Conservation (phyloP, 164 flowering plant genomes). For the Annona squamosa region DNA sequence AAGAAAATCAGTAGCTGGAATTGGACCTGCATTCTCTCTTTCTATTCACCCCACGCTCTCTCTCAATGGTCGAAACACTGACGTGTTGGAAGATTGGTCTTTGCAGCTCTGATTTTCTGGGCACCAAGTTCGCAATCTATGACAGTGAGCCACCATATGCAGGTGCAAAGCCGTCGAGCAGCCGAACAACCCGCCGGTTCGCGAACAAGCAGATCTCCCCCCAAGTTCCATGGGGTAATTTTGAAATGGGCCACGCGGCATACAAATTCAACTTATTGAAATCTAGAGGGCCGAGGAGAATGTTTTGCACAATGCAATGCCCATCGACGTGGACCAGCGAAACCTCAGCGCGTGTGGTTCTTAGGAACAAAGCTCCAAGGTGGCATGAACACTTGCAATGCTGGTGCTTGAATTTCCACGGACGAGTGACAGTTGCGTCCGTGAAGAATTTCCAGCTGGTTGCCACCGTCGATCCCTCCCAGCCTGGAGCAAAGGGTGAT, state of each 20-base stretch:
- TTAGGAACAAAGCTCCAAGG: constrained; percentile 81
- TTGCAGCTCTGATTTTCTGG: constrained; percentile 86
- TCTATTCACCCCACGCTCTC: background rate
- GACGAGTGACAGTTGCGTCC: constrained; percentile 92
- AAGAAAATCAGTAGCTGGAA: too few relatives aligned
- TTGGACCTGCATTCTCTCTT: background rate
- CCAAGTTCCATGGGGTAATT: constrained; percentile 71
- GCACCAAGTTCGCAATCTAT: constrained; percentile 74
- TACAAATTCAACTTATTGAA: constrained; percentile 83
- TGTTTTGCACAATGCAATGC: constrained; percentile 63
- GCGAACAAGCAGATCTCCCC: constrained; percentile 84
- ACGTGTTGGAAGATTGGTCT: background rate
- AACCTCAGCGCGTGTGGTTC: constrained; percentile 22
- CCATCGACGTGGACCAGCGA: constrained; percentile 34
- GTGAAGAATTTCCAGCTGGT: constrained; percentile 92
- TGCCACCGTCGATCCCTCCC: constrained; percentile 63
- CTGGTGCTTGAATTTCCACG: constrained; percentile 97
- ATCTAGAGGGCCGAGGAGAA: constrained; percentile 89
- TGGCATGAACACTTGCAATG: constrained; percentile 96
- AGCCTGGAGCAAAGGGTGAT: constrained; percentile 69
- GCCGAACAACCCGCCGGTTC: constrained; percentile 60
- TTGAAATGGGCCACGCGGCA: constrained; percentile 68
- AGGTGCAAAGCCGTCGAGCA: constrained; percentile 69
- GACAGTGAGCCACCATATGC: constrained; percentile 74
- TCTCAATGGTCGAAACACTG: too few relatives aligned